These are phyloP conservation scores for Pichia sp. DNA, from an alignment of 1,139 yeast species.

Conservation along the genomic window DNA sequence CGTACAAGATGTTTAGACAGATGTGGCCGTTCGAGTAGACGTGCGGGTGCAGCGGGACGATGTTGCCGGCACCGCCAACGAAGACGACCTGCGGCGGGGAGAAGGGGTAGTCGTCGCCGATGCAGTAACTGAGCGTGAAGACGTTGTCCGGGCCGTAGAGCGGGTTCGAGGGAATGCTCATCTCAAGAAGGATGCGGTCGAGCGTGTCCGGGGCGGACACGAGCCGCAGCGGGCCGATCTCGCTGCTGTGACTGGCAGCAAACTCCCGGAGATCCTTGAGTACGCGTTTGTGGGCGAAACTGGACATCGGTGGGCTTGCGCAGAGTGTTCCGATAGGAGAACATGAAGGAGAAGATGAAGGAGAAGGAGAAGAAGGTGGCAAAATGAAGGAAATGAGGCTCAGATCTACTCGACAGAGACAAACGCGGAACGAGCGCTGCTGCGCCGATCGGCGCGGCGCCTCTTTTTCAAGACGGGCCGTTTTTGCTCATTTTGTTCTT, in stretches of 20 bases:
- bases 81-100: conserved; percentile 62
- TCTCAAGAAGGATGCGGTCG: conserved; percentile 1
- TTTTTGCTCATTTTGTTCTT: not conserved
- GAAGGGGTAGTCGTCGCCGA: conserved; percentile 51
- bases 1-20: conserved; percentile 59
- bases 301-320: no score
- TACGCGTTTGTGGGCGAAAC: conserved; percentile 4
- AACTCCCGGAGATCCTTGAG: conserved; percentile 12
- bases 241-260: not conserved
- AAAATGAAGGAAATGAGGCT: no score
- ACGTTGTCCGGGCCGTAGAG: conserved; percentile 3
- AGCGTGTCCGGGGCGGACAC: not conserved
- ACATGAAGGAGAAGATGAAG: no score
- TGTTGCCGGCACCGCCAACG: conserved; percentile 30
- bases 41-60: conserved; percentile 67
- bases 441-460: not conserved
- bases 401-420: no score
- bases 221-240: not conserved
- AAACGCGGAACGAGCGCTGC: no score
- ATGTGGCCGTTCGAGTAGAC: conserved; percentile 73
- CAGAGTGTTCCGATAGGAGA: no score
- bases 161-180: conserved; percentile 1
- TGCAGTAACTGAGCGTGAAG: conserved; percentile 9
- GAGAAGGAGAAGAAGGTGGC: no score
- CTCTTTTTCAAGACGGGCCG: not conserved